A percentile compares a stretch with the other conserved stretches of the same genome.
Evolutionary conservation across 1,284 basidiomycete genomes (phyloP).

Genomic region (Tausonia pullulans): DNA sequence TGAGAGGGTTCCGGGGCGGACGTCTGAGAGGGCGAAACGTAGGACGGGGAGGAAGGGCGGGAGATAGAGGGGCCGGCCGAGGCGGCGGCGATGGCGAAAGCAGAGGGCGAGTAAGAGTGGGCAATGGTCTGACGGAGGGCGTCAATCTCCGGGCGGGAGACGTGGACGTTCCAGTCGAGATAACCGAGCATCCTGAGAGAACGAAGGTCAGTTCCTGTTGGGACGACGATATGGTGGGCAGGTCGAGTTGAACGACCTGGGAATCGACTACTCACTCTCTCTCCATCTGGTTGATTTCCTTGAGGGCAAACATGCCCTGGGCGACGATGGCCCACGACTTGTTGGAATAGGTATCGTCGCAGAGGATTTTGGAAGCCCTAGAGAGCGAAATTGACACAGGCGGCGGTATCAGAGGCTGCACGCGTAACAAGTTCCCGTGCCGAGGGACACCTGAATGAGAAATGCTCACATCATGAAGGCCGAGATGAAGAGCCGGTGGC

Average conservation of each 20-base stretch:
- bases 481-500: constrained; percentile 80
- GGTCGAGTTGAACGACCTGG: no score
- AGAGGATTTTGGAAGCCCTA: constrained; percentile 45
- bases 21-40: no score
- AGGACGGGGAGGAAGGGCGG: no score
- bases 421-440: no score
- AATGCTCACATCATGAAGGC: constrained; percentile 73
- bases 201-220: neutral
- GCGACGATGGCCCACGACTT: constrained; percentile 92
- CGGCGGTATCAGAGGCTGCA: neutral
- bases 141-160: constrained; percentile 6
- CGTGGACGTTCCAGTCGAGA: constrained; percentile 68
- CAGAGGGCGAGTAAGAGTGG: neutral
- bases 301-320: constrained; percentile 76
- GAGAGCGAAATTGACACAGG: neutral
- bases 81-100: no score
- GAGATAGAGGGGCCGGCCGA: no score
- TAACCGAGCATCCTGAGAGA: constrained; percentile 61
- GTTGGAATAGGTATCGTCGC: constrained; percentile 93
- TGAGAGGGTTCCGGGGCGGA: no score
- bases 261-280: neutral
- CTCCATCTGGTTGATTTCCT: constrained; percentile 90
- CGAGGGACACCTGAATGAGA: no score
- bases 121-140: constrained; percentile 5
- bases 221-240: no score